A percentile compares a stretch with the other conserved stretches of the same genome.
These are phyloP conservation scores for Grosmannia huntii DNA, from an alignment of 2,329 filamentous ascomycete genomes.

Conservation along the genomic window DNA sequence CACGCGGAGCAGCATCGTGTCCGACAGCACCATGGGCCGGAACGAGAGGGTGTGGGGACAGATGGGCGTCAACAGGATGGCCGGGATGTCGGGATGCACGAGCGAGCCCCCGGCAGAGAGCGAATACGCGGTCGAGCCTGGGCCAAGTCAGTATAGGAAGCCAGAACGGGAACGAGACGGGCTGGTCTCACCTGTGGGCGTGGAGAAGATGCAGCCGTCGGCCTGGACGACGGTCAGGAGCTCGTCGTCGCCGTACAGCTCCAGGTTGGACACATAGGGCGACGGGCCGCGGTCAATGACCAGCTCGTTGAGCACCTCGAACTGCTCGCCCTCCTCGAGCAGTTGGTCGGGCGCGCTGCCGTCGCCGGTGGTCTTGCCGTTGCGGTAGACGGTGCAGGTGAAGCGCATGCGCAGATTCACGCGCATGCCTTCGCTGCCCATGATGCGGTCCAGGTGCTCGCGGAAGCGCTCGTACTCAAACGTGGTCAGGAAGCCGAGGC, in stretches of 20 bases:
- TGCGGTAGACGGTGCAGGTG: slow-evolving; percentile 89
- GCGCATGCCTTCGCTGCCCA: slow-evolving; percentile 92
- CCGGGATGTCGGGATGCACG: slow-evolving; percentile 92
- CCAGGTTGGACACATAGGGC: slow-evolving; percentile 91
- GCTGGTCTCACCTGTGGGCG: slow-evolving; percentile 56
- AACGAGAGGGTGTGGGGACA: slow-evolving; percentile 96
- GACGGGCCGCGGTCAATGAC: slow-evolving; percentile 96
- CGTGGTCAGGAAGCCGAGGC: slow-evolving; percentile 76
- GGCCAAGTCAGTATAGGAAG: slow-evolving; percentile 2
- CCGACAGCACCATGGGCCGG: slow-evolving; percentile 93
- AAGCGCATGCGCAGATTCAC: slow-evolving; percentile 98
- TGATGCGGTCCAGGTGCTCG: slow-evolving; percentile 71
- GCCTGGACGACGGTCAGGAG: slow-evolving; percentile 92
- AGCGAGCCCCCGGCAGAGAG: slow-evolving; percentile 90
- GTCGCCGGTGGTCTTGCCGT: slow-evolving; percentile 37
- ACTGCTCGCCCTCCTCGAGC: slow-evolving; percentile 82
- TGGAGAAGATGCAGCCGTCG: slow-evolving; percentile 95
- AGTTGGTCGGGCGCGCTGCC: slow-evolving; percentile 27
- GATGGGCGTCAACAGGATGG: slow-evolving; percentile 91
- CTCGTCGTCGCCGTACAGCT: slow-evolving; percentile 91
- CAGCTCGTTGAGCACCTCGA: slow-evolving; percentile 95
- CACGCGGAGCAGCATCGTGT: slow-evolving; percentile 84
- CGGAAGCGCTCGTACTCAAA: slow-evolving; percentile 85
- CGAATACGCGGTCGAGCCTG: slow-evolving; percentile 81
- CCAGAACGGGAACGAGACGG: not conserved